Conservation (phyloP, 345 rosid genomes). For the Conringia planisiliqua region DNA sequence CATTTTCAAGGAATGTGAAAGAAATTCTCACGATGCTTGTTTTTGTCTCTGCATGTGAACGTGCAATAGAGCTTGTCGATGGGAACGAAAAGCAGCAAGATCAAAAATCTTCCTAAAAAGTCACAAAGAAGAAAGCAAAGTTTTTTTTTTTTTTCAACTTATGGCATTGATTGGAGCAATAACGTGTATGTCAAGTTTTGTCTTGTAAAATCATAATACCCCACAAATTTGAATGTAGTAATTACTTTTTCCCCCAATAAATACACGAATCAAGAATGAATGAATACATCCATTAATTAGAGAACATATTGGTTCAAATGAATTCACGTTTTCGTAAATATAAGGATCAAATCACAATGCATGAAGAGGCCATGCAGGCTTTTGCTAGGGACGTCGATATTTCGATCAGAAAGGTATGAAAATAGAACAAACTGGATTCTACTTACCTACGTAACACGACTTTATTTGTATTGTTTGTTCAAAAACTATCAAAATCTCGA, state of each 20-base stretch:
- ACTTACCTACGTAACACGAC: neutral
- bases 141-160: neutral
- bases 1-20: conserved; percentile 24
- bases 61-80: neutral
- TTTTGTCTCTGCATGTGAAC: conserved; percentile 22
- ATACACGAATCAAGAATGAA: neutral
- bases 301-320: neutral
- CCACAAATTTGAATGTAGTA: neutral
- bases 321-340: neutral
- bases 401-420: neutral
- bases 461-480: neutral
- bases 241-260: conserved; percentile 8
- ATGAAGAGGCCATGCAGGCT: neutral
- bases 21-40: conserved; percentile 5
- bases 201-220: neutral
- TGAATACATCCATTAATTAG: neutral
- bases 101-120: neutral
- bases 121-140: neutral
- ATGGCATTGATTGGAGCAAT: neutral
- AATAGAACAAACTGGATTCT: neutral
- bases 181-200: conserved; percentile 8
- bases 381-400: neutral
- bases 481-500: neutral
- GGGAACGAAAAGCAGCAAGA: neutral
- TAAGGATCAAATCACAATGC: conserved; percentile 1